Evolutionary conservation across 352 stramenopile genomes (phyloP).

Genomic region (Stramenopiles sp.): DNA sequence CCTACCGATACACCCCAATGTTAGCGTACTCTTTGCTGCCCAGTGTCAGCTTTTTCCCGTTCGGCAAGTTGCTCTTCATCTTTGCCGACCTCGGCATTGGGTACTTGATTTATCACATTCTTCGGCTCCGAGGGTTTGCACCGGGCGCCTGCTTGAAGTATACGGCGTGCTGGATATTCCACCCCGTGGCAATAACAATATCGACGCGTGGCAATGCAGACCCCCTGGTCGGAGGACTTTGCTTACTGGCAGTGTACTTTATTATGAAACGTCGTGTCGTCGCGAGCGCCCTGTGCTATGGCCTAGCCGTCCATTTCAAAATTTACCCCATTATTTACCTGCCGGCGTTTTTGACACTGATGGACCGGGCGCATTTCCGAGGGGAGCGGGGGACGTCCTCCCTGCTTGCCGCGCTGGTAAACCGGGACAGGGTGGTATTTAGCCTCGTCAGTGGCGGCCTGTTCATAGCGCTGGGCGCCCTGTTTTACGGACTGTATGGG

Average conservation of each 20-base stretch:
- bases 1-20: constrained; percentile 95
- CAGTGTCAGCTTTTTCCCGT: constrained; percentile 25
- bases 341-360: constrained; percentile 35
- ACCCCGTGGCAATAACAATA: constrained; percentile 94
- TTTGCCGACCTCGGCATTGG: constrained; percentile 75
- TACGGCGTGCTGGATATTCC: constrained; percentile 69
- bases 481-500: constrained; percentile 66
- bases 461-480: constrained; percentile 53
- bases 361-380: neutral
- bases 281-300: constrained; percentile 52
- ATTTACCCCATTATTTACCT: constrained; percentile 96
- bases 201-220: constrained; percentile 93
- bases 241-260: constrained; percentile 65
- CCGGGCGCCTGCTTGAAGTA: constrained; percentile 16
- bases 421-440: constrained; percentile 61
- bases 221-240: constrained; percentile 70
- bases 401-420: constrained; percentile 26
- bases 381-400: constrained; percentile 21
- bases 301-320: constrained; percentile 88
- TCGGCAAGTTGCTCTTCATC: constrained; percentile 88
- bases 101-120: constrained; percentile 57
- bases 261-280: constrained; percentile 49
- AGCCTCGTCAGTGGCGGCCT: constrained; percentile 51
- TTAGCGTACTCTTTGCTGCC: constrained; percentile 47
- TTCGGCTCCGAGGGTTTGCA: constrained; percentile 39